These are phyloP conservation scores for Vickermania spadyakhi DNA, from an alignment of 208 protist genomes.

Conservation along the genomic window DNA sequence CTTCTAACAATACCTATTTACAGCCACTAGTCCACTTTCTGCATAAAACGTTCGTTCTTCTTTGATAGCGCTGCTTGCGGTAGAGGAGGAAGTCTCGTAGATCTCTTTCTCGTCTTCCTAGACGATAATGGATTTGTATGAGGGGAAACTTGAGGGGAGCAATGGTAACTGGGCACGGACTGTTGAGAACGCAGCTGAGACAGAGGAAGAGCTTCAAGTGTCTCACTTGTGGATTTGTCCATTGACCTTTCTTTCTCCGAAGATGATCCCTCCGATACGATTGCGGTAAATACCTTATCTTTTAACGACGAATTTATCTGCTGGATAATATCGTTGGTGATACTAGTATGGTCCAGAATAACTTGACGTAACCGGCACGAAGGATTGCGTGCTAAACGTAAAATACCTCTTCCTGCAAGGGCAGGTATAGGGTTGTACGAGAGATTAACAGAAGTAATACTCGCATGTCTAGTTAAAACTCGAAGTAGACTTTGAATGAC, in stretches of 20 bases:
- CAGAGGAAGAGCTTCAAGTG: slow-evolving; percentile 1
- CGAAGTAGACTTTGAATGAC: slow-evolving; percentile 58
- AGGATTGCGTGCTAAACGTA: slow-evolving; percentile 60
- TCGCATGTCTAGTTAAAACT: slow-evolving; percentile 35
- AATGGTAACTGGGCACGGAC: not conserved
- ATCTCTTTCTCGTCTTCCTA: not conserved
- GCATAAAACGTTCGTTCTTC: not conserved
- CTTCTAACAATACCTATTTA: no score
- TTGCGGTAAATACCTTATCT: slow-evolving; percentile 24
- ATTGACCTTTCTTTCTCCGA: slow-evolving; percentile 6
- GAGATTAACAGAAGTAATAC: slow-evolving; percentile 45
- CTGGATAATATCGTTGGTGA: slow-evolving; percentile 35
- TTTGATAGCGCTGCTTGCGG: not conserved
- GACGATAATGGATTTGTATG: not conserved
- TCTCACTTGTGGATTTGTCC: not conserved
- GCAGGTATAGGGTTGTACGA: slow-evolving; percentile 73
- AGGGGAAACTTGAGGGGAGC: not conserved
- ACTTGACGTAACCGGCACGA: slow-evolving; percentile 39
- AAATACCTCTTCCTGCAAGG: slow-evolving; percentile 52
- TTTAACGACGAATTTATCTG: slow-evolving; percentile 53
- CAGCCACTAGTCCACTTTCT: not conserved
- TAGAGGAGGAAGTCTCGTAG: not conserved
- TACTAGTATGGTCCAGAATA: slow-evolving; percentile 45
- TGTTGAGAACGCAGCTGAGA: not conserved
- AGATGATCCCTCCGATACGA: slow-evolving; percentile 8